These are phyloP conservation scores for Xylaria palmicola DNA, from an alignment of 495 filamentous ascomycete species.

Conservation along the genomic window DNA sequence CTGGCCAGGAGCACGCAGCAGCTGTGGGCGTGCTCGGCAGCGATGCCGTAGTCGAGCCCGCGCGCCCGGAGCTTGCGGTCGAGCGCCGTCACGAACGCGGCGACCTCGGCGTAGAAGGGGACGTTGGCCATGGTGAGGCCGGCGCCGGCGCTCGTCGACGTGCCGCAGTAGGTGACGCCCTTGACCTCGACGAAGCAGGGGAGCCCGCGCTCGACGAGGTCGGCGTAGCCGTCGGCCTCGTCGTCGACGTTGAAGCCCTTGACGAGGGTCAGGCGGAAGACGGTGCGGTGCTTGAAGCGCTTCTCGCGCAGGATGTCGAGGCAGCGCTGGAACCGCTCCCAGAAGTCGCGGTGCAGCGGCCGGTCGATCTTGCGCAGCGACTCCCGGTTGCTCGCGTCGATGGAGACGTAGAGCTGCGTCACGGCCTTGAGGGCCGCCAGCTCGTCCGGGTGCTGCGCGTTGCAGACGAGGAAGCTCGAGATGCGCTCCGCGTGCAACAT, in stretches of 20 bases:
- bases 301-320: slow-evolving; percentile 84
- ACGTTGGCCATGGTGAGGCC: slow-evolving; percentile 95
- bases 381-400: slow-evolving; percentile 91
- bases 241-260: slow-evolving; percentile 94
- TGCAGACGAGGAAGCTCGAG: slow-evolving; percentile 93
- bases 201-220: slow-evolving; percentile 77
- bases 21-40: slow-evolving; percentile 90
- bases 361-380: slow-evolving; percentile 83
- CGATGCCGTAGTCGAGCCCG: slow-evolving; percentile 81
- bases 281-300: slow-evolving; percentile 80
- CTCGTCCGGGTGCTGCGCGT: slow-evolving; percentile 95
- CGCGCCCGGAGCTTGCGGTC: slow-evolving; percentile 62
- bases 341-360: slow-evolving; percentile 92
- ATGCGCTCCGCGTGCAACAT: slow-evolving; percentile 84
- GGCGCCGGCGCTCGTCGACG: slow-evolving; percentile 71
- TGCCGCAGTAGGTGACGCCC: slow-evolving; percentile 95
- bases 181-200: slow-evolving; percentile 94
- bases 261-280: slow-evolving; percentile 92
- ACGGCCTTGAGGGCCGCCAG: slow-evolving; percentile 76
- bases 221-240: slow-evolving; percentile 85
- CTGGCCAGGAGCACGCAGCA: slow-evolving; percentile 87
- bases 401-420: slow-evolving; percentile 92
- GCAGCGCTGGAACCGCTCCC: slow-evolving; percentile 89
- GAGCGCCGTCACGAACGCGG: slow-evolving; percentile 73
- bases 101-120: slow-evolving; percentile 88